Evolutionary conservation across 2,329 filamentous ascomycete genomes (phyloP).

Genomic region (Macrophomina pseudophaseolina): DNA sequence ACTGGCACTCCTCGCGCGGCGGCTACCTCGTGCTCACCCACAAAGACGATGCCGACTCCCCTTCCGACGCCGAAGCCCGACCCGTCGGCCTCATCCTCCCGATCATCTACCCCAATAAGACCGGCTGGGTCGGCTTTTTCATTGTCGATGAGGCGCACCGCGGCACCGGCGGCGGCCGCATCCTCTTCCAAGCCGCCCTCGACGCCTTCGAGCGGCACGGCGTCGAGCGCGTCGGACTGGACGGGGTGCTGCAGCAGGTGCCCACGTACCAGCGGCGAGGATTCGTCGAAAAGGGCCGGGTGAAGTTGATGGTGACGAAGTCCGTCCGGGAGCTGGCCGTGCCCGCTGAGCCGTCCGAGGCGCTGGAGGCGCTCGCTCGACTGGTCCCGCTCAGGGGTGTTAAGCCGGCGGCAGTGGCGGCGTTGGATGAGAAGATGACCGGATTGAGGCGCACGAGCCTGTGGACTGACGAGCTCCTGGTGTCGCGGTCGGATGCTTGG

Average conservation of each 20-base stretch:
- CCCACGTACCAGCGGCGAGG: slow-evolving; percentile 42
- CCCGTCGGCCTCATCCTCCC: slow-evolving; percentile 41
- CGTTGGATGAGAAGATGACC: slow-evolving; percentile 38
- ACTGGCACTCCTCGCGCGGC: slow-evolving; percentile 37
- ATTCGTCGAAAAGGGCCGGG: slow-evolving; percentile 37
- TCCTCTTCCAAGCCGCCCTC: slow-evolving; percentile 39
- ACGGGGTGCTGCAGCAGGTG: slow-evolving; percentile 45
- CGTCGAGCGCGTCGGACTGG: slow-evolving; percentile 39
- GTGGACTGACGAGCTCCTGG: slow-evolving; percentile 39
- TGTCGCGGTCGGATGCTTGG: slow-evolving; percentile 35
- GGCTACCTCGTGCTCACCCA: slow-evolving; percentile 41
- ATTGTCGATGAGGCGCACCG: slow-evolving; percentile 38
- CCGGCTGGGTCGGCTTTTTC: slow-evolving; percentile 48
- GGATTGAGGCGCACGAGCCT: slow-evolving; percentile 39
- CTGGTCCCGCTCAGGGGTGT: slow-evolving; percentile 31
- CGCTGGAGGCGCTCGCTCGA: slow-evolving; percentile 28
- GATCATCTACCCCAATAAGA: slow-evolving; percentile 41
- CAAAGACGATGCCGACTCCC: slow-evolving; percentile 25
- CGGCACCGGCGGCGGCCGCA: slow-evolving; percentile 40
- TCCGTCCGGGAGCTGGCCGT: slow-evolving; percentile 5
- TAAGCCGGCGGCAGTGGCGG: slow-evolving; percentile 32
- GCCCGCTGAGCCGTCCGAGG: not conserved
- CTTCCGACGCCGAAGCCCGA: slow-evolving; percentile 21
- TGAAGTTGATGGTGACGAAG: slow-evolving; percentile 36
- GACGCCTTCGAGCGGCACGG: slow-evolving; percentile 31